Percentiles rank a stretch among this genome's conserved stretches.
Evolutionary conservation across 1,139 yeast species (phyloP).

Genomic region (Kodamaea sp.): DNA sequence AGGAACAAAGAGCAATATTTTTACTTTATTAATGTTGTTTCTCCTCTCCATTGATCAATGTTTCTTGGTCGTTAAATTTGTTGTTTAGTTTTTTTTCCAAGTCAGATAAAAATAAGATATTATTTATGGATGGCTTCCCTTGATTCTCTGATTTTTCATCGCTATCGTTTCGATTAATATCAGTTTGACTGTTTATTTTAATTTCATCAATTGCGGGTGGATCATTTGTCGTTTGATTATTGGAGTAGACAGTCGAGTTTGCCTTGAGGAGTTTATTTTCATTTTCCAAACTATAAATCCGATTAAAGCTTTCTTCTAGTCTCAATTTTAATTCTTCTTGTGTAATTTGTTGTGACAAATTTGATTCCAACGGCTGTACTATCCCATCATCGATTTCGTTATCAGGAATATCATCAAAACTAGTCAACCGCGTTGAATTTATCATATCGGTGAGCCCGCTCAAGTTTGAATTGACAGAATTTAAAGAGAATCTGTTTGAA

Average conservation of each 20-base stretch:
- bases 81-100: conserved; percentile 9
- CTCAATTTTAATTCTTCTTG: conserved; percentile 34
- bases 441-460: conserved; percentile 42
- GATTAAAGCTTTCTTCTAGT: conserved; percentile 40
- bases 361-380: not conserved
- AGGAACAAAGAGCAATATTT: not conserved
- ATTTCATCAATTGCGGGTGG: not conserved
- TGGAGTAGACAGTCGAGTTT: conserved; percentile 1
- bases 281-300: conserved; percentile 34
- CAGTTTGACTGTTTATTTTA: not conserved
- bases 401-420: conserved; percentile 26
- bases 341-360: conserved; percentile 18
- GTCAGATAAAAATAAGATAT: conserved; percentile 11
- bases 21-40: not conserved
- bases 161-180: not conserved
- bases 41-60: not conserved
- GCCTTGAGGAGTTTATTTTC: conserved; percentile 25
- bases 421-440: conserved; percentile 37
- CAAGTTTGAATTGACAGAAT: conserved; percentile 40
- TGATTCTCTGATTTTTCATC: not conserved
- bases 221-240: not conserved
- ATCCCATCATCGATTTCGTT: conserved; percentile 4
- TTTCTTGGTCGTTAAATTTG: not conserved
- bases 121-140: conserved; percentile 1
- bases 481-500: conserved; percentile 34